Evolutionary conservation across 106 monocot genomes (phyloP).

Genomic region (Dendrobium chrysotoxum): DNA sequence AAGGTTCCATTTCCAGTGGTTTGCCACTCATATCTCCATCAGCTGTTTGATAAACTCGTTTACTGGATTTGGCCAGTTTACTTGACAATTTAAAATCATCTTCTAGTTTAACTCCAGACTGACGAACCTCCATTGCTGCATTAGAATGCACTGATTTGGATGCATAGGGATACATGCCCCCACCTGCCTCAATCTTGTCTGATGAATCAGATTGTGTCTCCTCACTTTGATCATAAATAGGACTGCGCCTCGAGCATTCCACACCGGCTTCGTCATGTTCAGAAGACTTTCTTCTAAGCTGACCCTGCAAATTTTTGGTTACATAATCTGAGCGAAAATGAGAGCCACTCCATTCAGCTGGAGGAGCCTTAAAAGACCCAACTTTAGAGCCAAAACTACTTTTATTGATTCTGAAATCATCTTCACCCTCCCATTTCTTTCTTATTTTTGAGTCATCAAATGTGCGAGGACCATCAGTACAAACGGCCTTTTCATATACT

Average conservation of each 20-base stretch:
- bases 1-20: constrained; percentile 19
- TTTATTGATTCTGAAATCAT: constrained; percentile 13
- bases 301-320: constrained; percentile 17
- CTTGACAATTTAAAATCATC: constrained; percentile 29
- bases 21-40: constrained; percentile 1
- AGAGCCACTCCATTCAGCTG: constrained; percentile 12
- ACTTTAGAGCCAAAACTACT: constrained; percentile 11
- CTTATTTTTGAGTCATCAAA: constrained; percentile 18
- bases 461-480: neutral
- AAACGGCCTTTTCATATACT: constrained; percentile 1
- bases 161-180: constrained; percentile 6
- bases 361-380: constrained; percentile 21
- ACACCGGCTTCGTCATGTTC: constrained; percentile 7
- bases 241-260: constrained; percentile 6
- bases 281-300: constrained; percentile 21
- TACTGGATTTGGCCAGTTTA: constrained; percentile 26
- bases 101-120: constrained; percentile 14
- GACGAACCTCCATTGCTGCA: constrained; percentile 8
- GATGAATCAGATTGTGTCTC: constrained; percentile 86
- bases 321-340: constrained; percentile 8
- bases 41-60: constrained; percentile 8
- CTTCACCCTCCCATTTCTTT: constrained; percentile 23
- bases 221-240: constrained; percentile 29
- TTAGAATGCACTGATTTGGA: constrained; percentile 15
- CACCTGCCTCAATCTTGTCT: constrained; percentile 34